Evolutionary conservation across 2,329 filamentous ascomycete species (phyloP).

Genomic region (Trichophyton schoenleinii): DNA sequence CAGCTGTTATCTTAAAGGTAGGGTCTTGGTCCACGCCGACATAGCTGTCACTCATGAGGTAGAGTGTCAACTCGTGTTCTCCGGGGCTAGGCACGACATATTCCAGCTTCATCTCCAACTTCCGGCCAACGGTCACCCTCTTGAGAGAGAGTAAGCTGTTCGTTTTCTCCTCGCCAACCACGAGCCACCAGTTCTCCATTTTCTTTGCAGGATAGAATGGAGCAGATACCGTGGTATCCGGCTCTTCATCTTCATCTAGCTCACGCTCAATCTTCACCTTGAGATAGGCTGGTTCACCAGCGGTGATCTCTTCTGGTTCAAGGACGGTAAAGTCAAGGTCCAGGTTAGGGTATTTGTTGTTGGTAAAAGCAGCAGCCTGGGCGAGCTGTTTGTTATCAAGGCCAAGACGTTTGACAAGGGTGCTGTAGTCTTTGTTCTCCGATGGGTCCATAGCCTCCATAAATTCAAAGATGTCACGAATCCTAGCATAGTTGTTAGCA

Average conservation of each 20-base stretch:
- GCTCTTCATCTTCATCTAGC: conserved; percentile 57
- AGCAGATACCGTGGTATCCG: conserved; percentile 77
- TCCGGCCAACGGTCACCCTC: conserved; percentile 71
- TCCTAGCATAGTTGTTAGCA: conserved; percentile 35
- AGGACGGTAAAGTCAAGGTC: conserved; percentile 80
- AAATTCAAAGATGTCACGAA: conserved; percentile 93
- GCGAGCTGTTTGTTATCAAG: conserved; percentile 70
- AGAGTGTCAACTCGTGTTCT: conserved; percentile 77
- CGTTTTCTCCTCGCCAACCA: conserved; percentile 83
- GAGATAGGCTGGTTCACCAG: conserved; percentile 69
- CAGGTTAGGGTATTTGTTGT: conserved; percentile 89
- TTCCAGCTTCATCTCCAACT: conserved; percentile 68
- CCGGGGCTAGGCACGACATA: conserved; percentile 80
- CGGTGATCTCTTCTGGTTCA: conserved; percentile 65
- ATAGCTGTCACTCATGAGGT: conserved; percentile 95
- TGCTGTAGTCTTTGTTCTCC: conserved; percentile 70
- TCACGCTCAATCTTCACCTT: conserved; percentile 77
- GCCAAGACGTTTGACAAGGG: conserved; percentile 63
- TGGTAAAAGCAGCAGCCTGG: conserved; percentile 89
- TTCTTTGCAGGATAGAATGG: conserved; percentile 89
- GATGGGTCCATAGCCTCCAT: conserved; percentile 98
- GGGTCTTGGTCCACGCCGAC: conserved; percentile 94
- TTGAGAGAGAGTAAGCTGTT: conserved; percentile 88
- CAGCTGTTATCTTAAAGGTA: conserved; percentile 69
- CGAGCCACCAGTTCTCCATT: conserved; percentile 97